These are phyloP conservation scores for Plectranthus barbatus DNA, from an alignment of 257 asterid species.

Conservation along the genomic window DNA sequence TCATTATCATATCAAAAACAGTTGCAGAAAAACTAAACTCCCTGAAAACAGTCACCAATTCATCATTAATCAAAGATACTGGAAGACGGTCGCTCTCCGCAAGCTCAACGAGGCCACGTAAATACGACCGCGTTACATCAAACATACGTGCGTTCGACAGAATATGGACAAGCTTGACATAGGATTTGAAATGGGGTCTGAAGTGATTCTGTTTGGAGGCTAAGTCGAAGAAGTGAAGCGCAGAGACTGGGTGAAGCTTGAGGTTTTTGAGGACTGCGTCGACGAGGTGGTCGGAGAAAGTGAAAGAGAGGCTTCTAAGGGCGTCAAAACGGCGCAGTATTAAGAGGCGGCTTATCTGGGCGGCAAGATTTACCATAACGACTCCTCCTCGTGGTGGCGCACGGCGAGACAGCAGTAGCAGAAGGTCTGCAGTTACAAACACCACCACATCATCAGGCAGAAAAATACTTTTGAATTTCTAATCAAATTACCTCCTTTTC, in stretches of 20 bases:
- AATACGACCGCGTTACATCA: constrained; percentile 43
- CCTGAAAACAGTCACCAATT: constrained; percentile 43
- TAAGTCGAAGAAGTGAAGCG: constrained; percentile 64
- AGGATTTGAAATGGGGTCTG: constrained; percentile 53
- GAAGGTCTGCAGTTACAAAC: background rate
- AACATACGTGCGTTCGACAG: constrained; percentile 60
- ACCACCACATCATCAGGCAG: background rate
- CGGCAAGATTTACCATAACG: constrained; percentile 35
- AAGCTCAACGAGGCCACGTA: constrained; percentile 45
- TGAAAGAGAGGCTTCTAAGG: constrained; percentile 36
- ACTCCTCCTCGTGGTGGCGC: background rate
- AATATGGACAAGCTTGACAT: constrained; percentile 56
- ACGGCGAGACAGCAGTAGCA: background rate
- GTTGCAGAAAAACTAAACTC: constrained; percentile 58
- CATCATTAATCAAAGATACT: constrained; percentile 32
- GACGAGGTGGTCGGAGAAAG: constrained; percentile 62
- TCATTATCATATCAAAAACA: constrained; percentile 73
- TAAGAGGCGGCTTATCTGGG: constrained; percentile 52
- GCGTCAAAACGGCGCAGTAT: constrained; percentile 64
- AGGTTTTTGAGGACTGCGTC: constrained; percentile 52
- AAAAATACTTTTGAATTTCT: too few species aligned
- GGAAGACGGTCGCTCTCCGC: constrained; percentile 22
- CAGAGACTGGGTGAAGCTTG: constrained; percentile 51
- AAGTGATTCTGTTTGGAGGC: constrained; percentile 48
- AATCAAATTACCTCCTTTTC: too few species aligned